Base-by-base conservation (phyloP, 2,329 filamentous ascomycete genomes). In the Botrytis pseudocinerea region DNA sequence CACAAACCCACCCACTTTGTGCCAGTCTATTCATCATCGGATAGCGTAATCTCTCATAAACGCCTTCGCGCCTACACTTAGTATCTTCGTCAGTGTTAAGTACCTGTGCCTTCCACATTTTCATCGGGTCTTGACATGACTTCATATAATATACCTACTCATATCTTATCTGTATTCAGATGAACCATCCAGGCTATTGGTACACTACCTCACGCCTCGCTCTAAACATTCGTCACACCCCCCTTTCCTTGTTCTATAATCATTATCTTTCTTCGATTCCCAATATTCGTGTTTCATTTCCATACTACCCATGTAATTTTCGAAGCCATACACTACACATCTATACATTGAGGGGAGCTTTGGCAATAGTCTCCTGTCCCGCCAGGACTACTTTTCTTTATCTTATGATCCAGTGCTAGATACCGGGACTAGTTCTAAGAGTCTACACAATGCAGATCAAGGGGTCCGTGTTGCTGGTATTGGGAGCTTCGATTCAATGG, bases 401-500 rank as follows among this genome's bases (percentile, higher is more conserved):
- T 35, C 16, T 54, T 20, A 54, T 68, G 64, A 42, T 32, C 48
- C 38, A 51, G 10, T 42, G 38, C 48, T 42, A 57, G 48, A n/a
- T 42, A 57, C 22, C 51, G n/a, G 35, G 22, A 44, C n/a, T 38
- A 57, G 38, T 48, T 57, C n/a, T 69, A 44, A 79, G 75, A 76
- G 62, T 76, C 57, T 61, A 73, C 69, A 70, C 72, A 62, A 78
- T 75, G 72, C 71, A 75, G 40, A 76, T 74, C n/a, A 76, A 75
- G 51, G 9, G 75, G 72, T 65, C 75, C 20, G 70, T 73, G 44
- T 59, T 79, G 44, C 46, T 79, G 32, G 62, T 78, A 40, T 62
- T 80, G 61, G 77, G 74, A 73, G 74, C 78, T 71, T 78, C 73
- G 74, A 73, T 78, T 64, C 75, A 76, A 60, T 40, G 76, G 60